Base-by-base conservation (phyloP, 331 rosid genomes). In the Rosa hybrid region DNA sequence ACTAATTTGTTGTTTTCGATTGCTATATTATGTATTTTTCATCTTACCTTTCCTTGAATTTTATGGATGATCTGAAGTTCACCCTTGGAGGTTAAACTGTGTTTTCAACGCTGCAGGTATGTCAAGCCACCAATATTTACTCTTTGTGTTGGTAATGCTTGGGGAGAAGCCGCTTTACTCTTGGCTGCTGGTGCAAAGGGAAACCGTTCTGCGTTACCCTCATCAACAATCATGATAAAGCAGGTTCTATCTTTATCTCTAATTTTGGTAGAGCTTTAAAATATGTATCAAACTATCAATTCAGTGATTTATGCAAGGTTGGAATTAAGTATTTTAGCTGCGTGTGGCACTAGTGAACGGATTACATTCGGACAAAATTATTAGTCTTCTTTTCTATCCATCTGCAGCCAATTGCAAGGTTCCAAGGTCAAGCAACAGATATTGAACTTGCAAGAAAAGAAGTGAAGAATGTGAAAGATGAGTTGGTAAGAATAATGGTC, bases 141-240 rank as follows among this genome's bases (percentile, higher is more conserved):
- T 57, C 93, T 95, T 0, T 93, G 98, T 81, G 96, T 96, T 63
- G 99, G 98, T 75, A 96, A 93, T 83, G 98, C 98, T 75, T 96
- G 99, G 99, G 99, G 98, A 80, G 99, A 96, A 91, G 98, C 99
- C 71, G 98, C 99, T 69, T 85, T 96, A 83, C 99, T 96, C 80
- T 89, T 96, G 87, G 94, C 99, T 78, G 86, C 99, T 65, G 99
- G 99, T 80, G 91, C 94, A 51, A 90, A 79, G 87, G 98, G 99
- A 86, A 93, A 93, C 82, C 99, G 99, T 74, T 91, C 98, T 75
- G 94, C 99, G 38, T 87, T 90, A 87, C 99, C 97, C 75, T 96
- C 98, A 68, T 91, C 97, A 79, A 91, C 98, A 85, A 93, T 93
- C 85, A 96, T 93, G 99, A 90, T 91, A 63, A 96, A 90, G 89